Evolutionary conservation across 2,329 filamentous ascomycete genomes (phyloP), one percentile per base, ranked within the genome.

Genomic region (Kalmusia sp.): DNA sequence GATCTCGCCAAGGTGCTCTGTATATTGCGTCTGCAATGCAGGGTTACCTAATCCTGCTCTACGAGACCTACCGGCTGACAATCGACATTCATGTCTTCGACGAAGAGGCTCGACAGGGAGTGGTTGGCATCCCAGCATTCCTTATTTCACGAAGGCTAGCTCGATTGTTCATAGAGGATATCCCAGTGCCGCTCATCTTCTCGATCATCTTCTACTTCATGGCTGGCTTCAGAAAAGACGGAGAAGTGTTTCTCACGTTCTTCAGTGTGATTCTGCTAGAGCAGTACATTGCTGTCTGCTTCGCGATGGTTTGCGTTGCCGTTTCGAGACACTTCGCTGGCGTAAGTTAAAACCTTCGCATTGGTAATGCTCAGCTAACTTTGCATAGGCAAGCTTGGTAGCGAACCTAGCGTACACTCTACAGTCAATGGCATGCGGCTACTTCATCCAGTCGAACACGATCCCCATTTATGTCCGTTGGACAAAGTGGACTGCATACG

Each of bases 401-500:
- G 88, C 85, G 8, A 93, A 93, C 61, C 73, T 92, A 41, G 83
- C 81, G 0, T 92, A 87, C 61, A 93, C 90, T 0, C 59, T 92
- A 17, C 90, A 93, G 66, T 88, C 84, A 2, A 85, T 92, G 77
- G 86, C 86, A 0, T 91, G 89, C 58, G 90, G 90, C 1, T 92
- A 88, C 70, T 92, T 93, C 59, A 85, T 92, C 12, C 89, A 92
- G 68, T 80, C 82, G 9, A 85, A 90, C 48, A 85, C 87, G 4
- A 89, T 93, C 3, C 88, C 90, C 0, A 79, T 92, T 1, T 93
- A 92, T 62, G 84, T 91, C n/a, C 81, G 89, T 50, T 93, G 90
- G 90, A 76, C 90, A 1, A 92, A 91, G 67, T 89, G 85, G 78
- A 80, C 81, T 21, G 82, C 84, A 1, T 88, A 87, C 58, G 80